Percentiles rank a stretch among this genome's conserved stretches.
phyloP scores from a whole-genome alignment of 352 stramenopile genomes.

The Phytophthora pini region DNA sequence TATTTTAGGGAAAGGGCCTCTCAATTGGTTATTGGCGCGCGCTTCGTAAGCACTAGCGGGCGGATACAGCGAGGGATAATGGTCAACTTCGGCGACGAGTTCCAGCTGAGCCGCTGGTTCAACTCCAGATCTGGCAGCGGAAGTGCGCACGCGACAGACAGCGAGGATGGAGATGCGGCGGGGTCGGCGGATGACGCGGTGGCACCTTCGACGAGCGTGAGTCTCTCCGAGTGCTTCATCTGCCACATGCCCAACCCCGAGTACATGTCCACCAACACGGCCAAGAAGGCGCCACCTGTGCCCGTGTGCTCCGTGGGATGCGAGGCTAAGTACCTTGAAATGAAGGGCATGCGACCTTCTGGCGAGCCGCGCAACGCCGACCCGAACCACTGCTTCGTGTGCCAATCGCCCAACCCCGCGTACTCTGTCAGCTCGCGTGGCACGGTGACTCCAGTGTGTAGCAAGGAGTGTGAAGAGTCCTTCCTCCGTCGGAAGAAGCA shows the following conservation, averaged over 20 bases:
- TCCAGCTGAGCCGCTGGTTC: constrained; percentile 87
- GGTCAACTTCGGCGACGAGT: constrained; percentile 61
- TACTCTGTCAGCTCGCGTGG: constrained; percentile 71
- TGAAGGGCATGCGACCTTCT: constrained; percentile 55
- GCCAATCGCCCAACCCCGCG: constrained; percentile 59
- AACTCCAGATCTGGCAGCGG: constrained; percentile 30
- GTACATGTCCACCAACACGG: constrained; percentile 70
- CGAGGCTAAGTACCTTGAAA: constrained; percentile 61
- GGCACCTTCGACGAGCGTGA: constrained; percentile 26
- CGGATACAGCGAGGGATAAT: constrained; percentile 14
- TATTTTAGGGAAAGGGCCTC: neutral
- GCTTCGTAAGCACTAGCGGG: constrained; percentile 1
- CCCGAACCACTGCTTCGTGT: constrained; percentile 67
- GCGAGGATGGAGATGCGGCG: constrained; percentile 45
- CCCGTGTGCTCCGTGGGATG: constrained; percentile 65
- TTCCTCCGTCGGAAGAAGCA: constrained; percentile 56
- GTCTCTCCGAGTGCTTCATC: constrained; percentile 56
- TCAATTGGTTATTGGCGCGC: constrained; percentile 40
- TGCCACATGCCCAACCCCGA: constrained; percentile 66
- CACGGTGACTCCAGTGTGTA: constrained; percentile 66
- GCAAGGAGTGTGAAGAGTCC: constrained; percentile 67
- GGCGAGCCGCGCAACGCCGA: constrained; percentile 30
- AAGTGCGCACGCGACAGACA: constrained; percentile 48
- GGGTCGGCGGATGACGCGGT: constrained; percentile 29
- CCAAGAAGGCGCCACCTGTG: constrained; percentile 60